Base-by-base conservation (phyloP, 1,284 basidiomycete genomes). In the Entoloma clypeatum region DNA sequence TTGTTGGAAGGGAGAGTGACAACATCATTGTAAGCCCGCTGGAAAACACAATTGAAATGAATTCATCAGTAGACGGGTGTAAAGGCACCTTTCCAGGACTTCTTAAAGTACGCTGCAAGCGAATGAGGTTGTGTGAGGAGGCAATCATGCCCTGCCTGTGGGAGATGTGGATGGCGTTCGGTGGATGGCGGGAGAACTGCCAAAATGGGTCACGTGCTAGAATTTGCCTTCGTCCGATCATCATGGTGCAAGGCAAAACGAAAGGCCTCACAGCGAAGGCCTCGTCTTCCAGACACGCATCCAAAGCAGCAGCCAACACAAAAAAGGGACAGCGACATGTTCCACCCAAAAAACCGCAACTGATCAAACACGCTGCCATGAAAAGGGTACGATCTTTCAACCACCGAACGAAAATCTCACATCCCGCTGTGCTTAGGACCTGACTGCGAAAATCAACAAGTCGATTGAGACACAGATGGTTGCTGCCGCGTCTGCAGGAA, bases 401-500 rank as follows among this genome's bases (percentile, higher is more conserved):
- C 47, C 29, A 19, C 41, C n/a, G 24, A 16, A 32, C 16, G 16
- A 22, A 18, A 26, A 33, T 30, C 18, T 25, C 22, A 22, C n/a
- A 30, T 31, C 6, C 39, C 4, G 27, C 9, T 39, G 34, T 26
- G 21, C 36, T 3, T 59, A 93, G 92, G 70, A 76, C 54, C 70
- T 95, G 48, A 86, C 85, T 48, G 82, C 88, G 42, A 92, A 91
- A 65, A 92, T 94, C 60, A 91, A 87, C 61, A 81, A 79, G 60
- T 88, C 85, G 22, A 92, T 95, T 55, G 92, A 95, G 63, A 74
- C 77, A 44, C 90, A 93, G 64, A 88, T 92, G 80, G 87, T 90
- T 21, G 69, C 79, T 39, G 88, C 89, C n/a, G 90, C 92, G 8
- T 87, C 85, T 5, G 72, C 79, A 26, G 86, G 88, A 39, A 90